A percentile compares a stretch with the other conserved stretches of the same genome.
These are phyloP conservation scores for Cyclospora cayetanensis DNA, from an alignment of 169 alveolate species.

Conservation along the genomic window DNA sequence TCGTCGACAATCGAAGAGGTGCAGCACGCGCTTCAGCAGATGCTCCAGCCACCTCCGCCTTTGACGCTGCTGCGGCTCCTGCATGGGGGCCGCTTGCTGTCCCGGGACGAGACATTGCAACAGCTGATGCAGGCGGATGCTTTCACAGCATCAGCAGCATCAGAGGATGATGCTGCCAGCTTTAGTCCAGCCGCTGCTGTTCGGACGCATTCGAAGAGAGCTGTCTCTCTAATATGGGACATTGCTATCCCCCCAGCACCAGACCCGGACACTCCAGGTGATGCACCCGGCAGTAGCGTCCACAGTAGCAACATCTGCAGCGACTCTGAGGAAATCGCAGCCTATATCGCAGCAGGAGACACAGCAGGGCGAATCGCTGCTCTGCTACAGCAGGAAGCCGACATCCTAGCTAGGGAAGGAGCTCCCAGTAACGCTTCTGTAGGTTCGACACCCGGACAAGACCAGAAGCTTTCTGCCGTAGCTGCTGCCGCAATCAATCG, in stretches of 20 bases:
- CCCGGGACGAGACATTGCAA: background rate
- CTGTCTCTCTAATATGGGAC: background rate
- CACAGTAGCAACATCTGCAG: too few species aligned
- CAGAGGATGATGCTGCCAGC: too few species aligned
- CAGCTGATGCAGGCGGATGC: constrained; percentile 8
- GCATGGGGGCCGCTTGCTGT: constrained; percentile 1
- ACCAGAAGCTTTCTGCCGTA: background rate
- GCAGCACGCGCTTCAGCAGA: too few species aligned
- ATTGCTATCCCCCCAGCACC: constrained; percentile 11
- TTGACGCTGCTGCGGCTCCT: too few species aligned
- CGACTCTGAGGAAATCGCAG: background rate
- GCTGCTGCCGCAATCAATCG: background rate
- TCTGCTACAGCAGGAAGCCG: background rate
- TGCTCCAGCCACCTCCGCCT: background rate
- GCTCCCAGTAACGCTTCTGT: too few species aligned
- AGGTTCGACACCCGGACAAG: background rate
- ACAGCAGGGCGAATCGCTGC: constrained; percentile 3
- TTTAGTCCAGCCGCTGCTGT: too few species aligned
- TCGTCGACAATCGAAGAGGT: background rate
- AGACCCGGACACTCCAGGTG: background rate
- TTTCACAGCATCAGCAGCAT: background rate
- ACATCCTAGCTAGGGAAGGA: background rate
- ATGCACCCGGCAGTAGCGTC: too few species aligned
- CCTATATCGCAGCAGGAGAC: background rate
- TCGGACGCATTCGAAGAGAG: too few species aligned